Base-by-base conservation (phyloP, 2,329 filamentous ascomycete species). In the Xylariales sp. region DNA sequence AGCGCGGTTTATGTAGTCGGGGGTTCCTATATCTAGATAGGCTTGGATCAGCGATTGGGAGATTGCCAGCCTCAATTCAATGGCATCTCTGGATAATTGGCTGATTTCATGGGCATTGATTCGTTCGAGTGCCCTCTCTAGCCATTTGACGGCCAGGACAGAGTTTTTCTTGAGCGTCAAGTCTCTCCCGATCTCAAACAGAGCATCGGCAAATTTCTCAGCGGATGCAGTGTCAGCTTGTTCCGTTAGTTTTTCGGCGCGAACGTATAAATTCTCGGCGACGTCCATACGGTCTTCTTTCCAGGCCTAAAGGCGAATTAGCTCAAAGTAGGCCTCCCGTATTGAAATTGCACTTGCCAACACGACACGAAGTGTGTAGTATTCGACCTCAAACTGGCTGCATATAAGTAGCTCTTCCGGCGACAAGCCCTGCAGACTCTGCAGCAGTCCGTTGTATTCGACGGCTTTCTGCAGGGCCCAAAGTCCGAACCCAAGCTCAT, bases 261-360 rank as follows among this genome's bases (percentile, higher is more conserved):
- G 92, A 43, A 79, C 79, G 78, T 91, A 94, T 83, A 96, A 89
- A 77, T 93, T 89, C 62, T 97, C 93, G 34, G 93, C 92, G 55
- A 94, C 86, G 65, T 95, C 91, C 14, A 91, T 83, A 48, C 90
- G 87, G 48, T 87, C 84, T 75, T 94, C 90, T 73, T 89, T 89
- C 89, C 91, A 97, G 36, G 90, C 87, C 93, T 95, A 69, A 30
- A 43, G 57, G 41, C 39, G 49, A 48, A 45, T 68, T 36, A 71
- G 39, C 23, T 57, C 9, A 36, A 59, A 70, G 55, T 65, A 62
- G 56, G 36, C 12, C 8, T 68, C 28, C 56, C 39, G 62, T 43
- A 70, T 66, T 62, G 43, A 57, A 55, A 69, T 45, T 57, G 59
- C 18, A 72, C 84, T 78, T 80, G 93, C 93, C 78, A 96, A 78